Base-by-base conservation (phyloP, 1,284 basidiomycete species). In the Coniferiporia weirii region DNA sequence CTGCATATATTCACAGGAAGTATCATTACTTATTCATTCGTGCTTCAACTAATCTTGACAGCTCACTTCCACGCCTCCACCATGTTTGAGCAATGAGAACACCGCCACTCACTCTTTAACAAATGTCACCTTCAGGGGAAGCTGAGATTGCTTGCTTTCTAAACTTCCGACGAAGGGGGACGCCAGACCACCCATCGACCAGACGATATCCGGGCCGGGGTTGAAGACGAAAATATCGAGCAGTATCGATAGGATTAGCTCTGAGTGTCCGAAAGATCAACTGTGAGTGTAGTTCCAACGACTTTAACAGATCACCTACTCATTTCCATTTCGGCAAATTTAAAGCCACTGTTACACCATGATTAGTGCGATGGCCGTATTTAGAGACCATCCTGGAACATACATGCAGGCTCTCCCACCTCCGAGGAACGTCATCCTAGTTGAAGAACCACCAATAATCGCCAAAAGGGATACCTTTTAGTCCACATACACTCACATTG, bases 361-460 rank as follows among this genome's bases (percentile, higher is more conserved):
- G 8, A 46, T 12, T 13, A 44, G 7, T 10, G 19, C 15, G 50
- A n/a, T 8, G 22, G n/a, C 8, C 35, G 2, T 10, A 13, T n/a
- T n/a, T 6, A 5, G 6, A 10, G 35, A 2, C 38, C 15, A 22
- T 34, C 10, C 27, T 2, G 35, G 7, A 17, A 62, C 63, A 27
- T 35, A 64, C 64, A 64, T 63, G 57, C 64, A 64, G 2, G 62
- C 56, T 20, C 62, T 53, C 12, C 62, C 51, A 13, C 64, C 64
- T 8, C 64, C 64, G 13, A 63, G 22, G 54, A 63, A 64, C 20
- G 62, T 63, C 59, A 64, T 56, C 59, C 63, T 64, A 22, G n/a
- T 19, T n/a, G n/a, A 34, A 15, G 2, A 40, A 40, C 8, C 15
- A 15, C 8, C 8, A 40, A 15, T 40, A 40, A 40, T 40, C 15